phyloP scores from a whole-genome alignment of 106 monocot genomes.

The Allium sativum region DNA sequence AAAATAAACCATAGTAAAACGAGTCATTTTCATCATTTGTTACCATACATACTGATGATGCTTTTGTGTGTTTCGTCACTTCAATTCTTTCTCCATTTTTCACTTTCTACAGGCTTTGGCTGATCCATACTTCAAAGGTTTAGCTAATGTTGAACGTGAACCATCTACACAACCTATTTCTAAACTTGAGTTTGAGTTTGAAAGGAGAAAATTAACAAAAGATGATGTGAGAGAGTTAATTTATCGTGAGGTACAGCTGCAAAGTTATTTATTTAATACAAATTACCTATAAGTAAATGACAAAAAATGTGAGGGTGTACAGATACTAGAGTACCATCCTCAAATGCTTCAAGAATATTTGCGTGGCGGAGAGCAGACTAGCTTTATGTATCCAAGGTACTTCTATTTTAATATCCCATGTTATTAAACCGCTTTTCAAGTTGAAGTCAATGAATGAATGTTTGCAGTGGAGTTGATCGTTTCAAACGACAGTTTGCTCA shows the following conservation, averaged over 20 bases:
- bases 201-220: conserved; percentile 64
- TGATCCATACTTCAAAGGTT: conserved; percentile 59
- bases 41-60: neutral
- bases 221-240: conserved; percentile 74
- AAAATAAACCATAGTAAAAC: neutral
- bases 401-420: too few species aligned
- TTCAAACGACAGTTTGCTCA: conserved; percentile 93
- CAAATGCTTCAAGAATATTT: conserved; percentile 75
- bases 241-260: conserved; percentile 51
- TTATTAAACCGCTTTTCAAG: neutral
- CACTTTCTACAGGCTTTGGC: conserved; percentile 34
- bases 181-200: conserved; percentile 80
- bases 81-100: conserved; percentile 1
- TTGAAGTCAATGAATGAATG: neutral
- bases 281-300: conserved; percentile 3
- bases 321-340: conserved; percentile 85
- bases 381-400: conserved; percentile 82
- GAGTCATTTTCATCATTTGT: neutral
- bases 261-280: conserved; percentile 1
- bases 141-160: conserved; percentile 56
- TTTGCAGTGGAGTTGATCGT: conserved; percentile 82
- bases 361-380: conserved; percentile 50
- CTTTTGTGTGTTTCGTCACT: neutral
- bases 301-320: conserved; percentile 19
- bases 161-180: conserved; percentile 65